Evolutionary conservation across 768 basidiomycete genomes (phyloP).

Genomic region (Macrocybe gigantea): DNA sequence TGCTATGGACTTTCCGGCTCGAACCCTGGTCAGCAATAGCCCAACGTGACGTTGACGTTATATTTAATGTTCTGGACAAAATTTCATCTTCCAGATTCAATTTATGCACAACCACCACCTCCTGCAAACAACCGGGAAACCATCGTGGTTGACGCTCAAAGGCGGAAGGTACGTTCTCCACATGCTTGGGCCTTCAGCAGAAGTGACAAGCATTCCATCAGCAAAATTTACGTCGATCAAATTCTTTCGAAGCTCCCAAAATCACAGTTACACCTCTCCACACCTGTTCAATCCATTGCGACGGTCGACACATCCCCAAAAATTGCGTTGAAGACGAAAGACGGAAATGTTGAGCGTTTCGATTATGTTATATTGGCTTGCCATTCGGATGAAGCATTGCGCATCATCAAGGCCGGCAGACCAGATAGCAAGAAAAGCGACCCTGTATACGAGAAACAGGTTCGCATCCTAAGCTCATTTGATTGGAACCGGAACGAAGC

Average conservation of each 20-base stretch:
- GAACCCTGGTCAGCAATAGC: slow-evolving; percentile 42
- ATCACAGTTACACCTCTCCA: slow-evolving; percentile 52
- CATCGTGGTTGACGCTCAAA: slow-evolving; percentile 65
- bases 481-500: slow-evolving; percentile 65
- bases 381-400: slow-evolving; percentile 61
- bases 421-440: slow-evolving; percentile 20
- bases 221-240: slow-evolving; percentile 60
- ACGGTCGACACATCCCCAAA: slow-evolving; percentile 12
- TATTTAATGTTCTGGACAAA: not conserved
- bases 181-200: not conserved
- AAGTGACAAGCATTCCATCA: slow-evolving; percentile 15
- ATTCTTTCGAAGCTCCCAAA: slow-evolving; percentile 51
- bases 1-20: slow-evolving; percentile 63
- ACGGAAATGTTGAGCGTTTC: slow-evolving; percentile 40
- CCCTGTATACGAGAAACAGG: slow-evolving; percentile 45
- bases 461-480: slow-evolving; percentile 43
- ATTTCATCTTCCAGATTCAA: slow-evolving; percentile 35
- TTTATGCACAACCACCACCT: slow-evolving; percentile 75
- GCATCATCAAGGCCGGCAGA: slow-evolving; percentile 44
- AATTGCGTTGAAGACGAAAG: slow-evolving; percentile 41
- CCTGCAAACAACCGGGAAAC: slow-evolving; percentile 64
- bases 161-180: slow-evolving; percentile 54
- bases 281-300: slow-evolving; percentile 42
- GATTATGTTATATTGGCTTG: slow-evolving; percentile 73
- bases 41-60: not conserved